Evolutionary conservation across 2,329 filamentous ascomycete genomes (phyloP), one percentile per base, ranked within the genome.

Genomic region (Cercospora zeina): DNA sequence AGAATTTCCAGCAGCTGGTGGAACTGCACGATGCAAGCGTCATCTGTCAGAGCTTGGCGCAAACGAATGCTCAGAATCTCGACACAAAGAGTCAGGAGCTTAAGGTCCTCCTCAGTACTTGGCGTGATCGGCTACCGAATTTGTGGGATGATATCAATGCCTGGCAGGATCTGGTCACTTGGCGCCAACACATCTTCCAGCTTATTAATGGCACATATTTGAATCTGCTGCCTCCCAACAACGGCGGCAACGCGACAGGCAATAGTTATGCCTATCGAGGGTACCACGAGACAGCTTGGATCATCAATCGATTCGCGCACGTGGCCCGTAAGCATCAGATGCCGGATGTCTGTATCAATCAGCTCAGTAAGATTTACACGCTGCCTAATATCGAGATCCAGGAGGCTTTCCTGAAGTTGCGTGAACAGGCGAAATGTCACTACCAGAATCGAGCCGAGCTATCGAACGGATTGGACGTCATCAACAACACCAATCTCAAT

Each of bases 81-180:
- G 96, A 99, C 71, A 86, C 88, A 66, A 99, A 99, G 77, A 97
- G 93, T 19, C 90, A 93, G 61, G 96, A 99, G 78, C 84, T 99
- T 2, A 99, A 99, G 78, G 79, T 99, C 57, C 85, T 97, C 3
- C 84, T 99, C 4, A 91, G 91, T 59, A 95, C 93, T 7, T 99
- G 95, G 95, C 87, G 95, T 62, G 95, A 99, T 74, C 86, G 95
- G 54, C 80, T 99, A 57, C 95, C 95, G 1, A 99, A 99, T 73
- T 89, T 96, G 3, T 99, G 95, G 95, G 95, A 99, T 75, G 95
- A 99, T 75, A 99, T 99, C 76, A 96, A 96, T 67, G 91, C 95
- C 39, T 99, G 95, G 95, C 95, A 99, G 76, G 96, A 99, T 74
- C 81, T 99, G 42, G 95, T 99, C n/a, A 99, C 95, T 1, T 99